Evolutionary conservation across 768 basidiomycete species (phyloP), one percentile per base, ranked within the genome.

Genomic region (Epithele typhae): DNA sequence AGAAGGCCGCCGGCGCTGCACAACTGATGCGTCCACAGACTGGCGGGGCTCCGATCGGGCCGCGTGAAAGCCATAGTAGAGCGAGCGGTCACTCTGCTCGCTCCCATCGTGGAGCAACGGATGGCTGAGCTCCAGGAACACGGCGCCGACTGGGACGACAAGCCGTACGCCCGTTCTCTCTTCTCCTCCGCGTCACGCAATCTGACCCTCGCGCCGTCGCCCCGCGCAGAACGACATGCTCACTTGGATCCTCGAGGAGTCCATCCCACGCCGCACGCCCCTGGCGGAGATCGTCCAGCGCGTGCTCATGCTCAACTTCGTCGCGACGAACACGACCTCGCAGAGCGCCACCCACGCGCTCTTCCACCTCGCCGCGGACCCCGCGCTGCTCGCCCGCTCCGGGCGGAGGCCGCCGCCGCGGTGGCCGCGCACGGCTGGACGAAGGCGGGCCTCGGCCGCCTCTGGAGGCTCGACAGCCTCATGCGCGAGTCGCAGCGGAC

Each of bases 401-500:
- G 68, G 1, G 57, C 63, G 53, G 68, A 70, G 40, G 48, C 66
- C 23, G 59, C 64, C 33, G 40, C 42, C 3, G 50, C 61, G 21
- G 40, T 64, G 0, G 46, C 27, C 23, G 34, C 56, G 18, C 43
- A 65, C 17, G 67, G 67, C 10, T 68, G 67, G 63, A 59, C 57
- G 4, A 66, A 64, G 38, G 46, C 51, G 0, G 59, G 54, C 5
- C 48, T 69, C 41, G 43, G 46, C 14, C 59, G 60, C 33, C 59
- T 68, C 59, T 48, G 52, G 39, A 63, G 63, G 42, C 41, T 68
- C 9, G 67, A 70, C 46, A 69, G 64, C 37, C 64, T 71, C 40
- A 15, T 68, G 45, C 62, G 63, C 18, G 68, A 67, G 45, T 58
- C 59, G 10, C 55, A 63, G 33, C 57, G 67, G 9, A 14, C 55